Evolutionary conservation across 2,329 filamentous ascomycete species (phyloP), one percentile per base, ranked within the genome.

Genomic region (Aspergillus brasiliensis): DNA sequence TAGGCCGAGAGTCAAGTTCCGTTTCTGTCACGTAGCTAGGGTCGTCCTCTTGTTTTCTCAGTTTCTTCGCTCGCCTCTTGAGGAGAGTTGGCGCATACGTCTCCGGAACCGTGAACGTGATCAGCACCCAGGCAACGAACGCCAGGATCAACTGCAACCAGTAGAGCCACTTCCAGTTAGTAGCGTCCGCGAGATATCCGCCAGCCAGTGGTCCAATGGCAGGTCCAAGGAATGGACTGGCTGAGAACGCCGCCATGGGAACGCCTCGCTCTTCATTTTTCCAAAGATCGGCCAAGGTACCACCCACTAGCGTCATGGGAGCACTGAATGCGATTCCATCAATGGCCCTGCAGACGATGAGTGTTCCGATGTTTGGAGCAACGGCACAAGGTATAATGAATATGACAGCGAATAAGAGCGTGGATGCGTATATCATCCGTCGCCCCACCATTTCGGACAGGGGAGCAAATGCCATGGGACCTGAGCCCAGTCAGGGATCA

Each of bases 61-160:
- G 79, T 73, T 91, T 90, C 69, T 83, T 81, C 2, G 92, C 92
- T 11, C 91, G 84, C 28, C 78, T 78, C 55, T 85, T 84, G 15
- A 97, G 84, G 53, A 97, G 87, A 0, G 86, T 90, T 0, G 92
- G 91, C 0, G 91, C 88, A 73, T 95, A 96, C 0, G 92, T 97
- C 76, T 96, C 92, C 1, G 91, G 91, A 0, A 96, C 88, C n/a
- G 91, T 95, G 76, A 96, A 93, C 28, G 88, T 89, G 75, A 95
- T 92, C 61, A 94, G 73, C 17, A 89, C 61, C 86, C 89, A 95
- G 67, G 89, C 84, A 51, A 88, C 72, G 13, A 82, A 87, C 25
- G 89, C 81, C 11, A 95, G 72, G 69, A 96, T 96, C 10, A 95
- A 80, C 71, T 94, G 91, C 67, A 96, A 85, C 89, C 90, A 94